Conservation (phyloP, 305 asterid genomes). For the Ruellia speciosa region DNA sequence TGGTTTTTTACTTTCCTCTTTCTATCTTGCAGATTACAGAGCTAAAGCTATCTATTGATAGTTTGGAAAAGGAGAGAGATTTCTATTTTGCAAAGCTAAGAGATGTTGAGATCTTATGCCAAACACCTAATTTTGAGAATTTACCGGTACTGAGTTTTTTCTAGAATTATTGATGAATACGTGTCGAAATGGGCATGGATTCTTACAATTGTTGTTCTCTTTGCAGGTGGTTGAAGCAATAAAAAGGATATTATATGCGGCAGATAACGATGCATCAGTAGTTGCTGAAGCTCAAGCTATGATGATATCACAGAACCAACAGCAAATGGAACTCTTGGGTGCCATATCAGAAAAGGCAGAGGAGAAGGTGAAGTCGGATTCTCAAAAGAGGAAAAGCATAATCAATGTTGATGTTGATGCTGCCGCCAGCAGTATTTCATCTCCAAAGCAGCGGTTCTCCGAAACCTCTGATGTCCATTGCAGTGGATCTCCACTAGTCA, state of each 20-base stretch:
- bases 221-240: conserved; percentile 64
- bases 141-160: conserved; percentile 36
- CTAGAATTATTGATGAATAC: not conserved
- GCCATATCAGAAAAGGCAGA: conserved; percentile 39
- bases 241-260: conserved; percentile 56
- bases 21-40: conserved; percentile 55
- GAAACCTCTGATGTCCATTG: conserved; percentile 78
- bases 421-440: conserved; percentile 59
- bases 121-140: conserved; percentile 60
- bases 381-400: conserved; percentile 72
- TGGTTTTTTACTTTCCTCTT: conserved; percentile 13
- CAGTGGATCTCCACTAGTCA: conserved; percentile 78
- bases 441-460: conserved; percentile 68
- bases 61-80: conserved; percentile 87
- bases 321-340: conserved; percentile 28
- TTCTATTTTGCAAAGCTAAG: conserved; percentile 83
- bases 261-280: conserved; percentile 55
- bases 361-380: conserved; percentile 39
- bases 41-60: conserved; percentile 68
- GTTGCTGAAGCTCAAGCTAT: conserved; percentile 75
- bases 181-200: not conserved
- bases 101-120: conserved; percentile 79
- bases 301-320: conserved; percentile 40
- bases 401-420: conserved; percentile 60
- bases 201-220: not conserved